Base-by-base conservation (phyloP, 352 stramenopile genomes). In the Sclerospora graminicola region DNA sequence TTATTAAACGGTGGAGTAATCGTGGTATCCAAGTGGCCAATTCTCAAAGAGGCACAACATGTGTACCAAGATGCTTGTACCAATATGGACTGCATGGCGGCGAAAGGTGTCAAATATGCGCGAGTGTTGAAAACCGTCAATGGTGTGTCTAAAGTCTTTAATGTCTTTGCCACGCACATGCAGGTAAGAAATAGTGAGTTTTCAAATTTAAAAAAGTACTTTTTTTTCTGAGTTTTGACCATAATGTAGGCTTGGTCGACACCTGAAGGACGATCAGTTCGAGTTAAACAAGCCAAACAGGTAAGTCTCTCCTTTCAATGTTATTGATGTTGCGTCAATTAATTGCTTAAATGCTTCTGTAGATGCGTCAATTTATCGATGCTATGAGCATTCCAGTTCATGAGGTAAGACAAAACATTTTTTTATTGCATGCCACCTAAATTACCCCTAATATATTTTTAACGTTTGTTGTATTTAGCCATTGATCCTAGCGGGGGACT, bases 91-190 rank as follows among this genome's bases (percentile, higher is more conserved):
- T 91, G 80, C 33, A 50, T 91, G 24, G 76, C 80, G 0, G 76
- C 80, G 6, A 91, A 91, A 46, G 80, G 80, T n/a, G 76, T 89
- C 47, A 91, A 91, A 34, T 91, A 88, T 36, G 76, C 77, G 13
- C 67, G 80, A 10, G 26, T 88, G 8, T 45, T 87, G 43, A 91
- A 91, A 45, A 85, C 55, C 0, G 42, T 70, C 8, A 26, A 67
- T 8, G 50, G 36, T 8, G 43, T 32, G 1, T 74, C 60, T 41
- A 91, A 91, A 49, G 61, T 86, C 5, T 88, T 89, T 37, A 91
- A 91, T 42, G 69, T 91, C 9, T 91, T 89, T 51, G 76, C 74
- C 15, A 89, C 80, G 20, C 80, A 91, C 55, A 85, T 91, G 73
- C 80, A 90, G 66, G 72, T 79, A 36, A 0, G 15, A 16, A 35